These are phyloP conservation scores for Plasmodium malariae DNA, from an alignment of 169 alveolate genomes.

Conservation along the genomic window DNA sequence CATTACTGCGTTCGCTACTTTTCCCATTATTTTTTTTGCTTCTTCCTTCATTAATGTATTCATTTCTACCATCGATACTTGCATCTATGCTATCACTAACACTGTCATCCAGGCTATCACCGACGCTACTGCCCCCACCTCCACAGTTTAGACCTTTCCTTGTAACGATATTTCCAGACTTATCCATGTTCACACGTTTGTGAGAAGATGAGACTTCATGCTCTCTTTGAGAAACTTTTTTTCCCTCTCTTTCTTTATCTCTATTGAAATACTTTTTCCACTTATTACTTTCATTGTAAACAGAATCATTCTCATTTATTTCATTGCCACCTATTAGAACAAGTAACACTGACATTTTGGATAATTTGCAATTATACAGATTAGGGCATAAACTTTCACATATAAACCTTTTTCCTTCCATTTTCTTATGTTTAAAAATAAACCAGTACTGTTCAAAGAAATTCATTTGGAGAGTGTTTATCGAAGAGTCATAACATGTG, in stretches of 20 bases:
- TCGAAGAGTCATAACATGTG: background rate
- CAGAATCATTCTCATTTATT: conserved; percentile 52
- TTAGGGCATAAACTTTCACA: conserved; percentile 75
- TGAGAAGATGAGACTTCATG: background rate
- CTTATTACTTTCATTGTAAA: conserved; percentile 49
- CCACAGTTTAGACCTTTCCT: conserved; percentile 49
- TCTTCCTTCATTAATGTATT: conserved; percentile 1
- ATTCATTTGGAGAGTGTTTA: background rate
- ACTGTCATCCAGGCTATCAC: too few species aligned
- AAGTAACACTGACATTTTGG: conserved; percentile 42
- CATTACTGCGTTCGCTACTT: background rate
- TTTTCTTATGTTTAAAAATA: conserved; percentile 37
- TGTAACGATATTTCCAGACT: background rate
- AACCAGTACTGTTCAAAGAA: conserved; percentile 70
- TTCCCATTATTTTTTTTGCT: background rate
- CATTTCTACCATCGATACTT: conserved; percentile 77
- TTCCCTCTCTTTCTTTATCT: background rate
- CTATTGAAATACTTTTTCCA: conserved; percentile 61
- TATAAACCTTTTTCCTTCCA: conserved; percentile 61
- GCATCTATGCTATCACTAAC: too few species aligned
- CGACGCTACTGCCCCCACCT: too few species aligned
- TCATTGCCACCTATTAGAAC: conserved; percentile 70
- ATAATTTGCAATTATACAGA: conserved; percentile 59
- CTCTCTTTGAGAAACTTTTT: background rate
- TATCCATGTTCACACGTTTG: background rate